Conservation (phyloP, 176 grass and related monocot species). For the Calamus simplicifolius region DNA sequence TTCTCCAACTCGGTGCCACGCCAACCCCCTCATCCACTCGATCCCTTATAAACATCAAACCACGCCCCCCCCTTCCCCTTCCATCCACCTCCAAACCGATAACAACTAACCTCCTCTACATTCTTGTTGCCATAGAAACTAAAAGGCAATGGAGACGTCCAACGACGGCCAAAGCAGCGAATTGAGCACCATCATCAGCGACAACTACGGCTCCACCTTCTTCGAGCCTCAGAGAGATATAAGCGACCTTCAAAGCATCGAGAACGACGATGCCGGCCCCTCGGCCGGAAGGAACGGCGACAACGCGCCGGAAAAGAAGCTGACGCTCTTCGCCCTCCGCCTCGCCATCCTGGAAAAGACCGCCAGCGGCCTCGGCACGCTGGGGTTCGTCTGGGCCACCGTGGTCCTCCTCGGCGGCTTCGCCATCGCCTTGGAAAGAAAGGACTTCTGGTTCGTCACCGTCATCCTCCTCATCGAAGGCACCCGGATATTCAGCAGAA, state of each 20-base stretch:
- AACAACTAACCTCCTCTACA: no score
- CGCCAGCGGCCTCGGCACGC: conserved; percentile 67
- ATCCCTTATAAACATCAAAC: no score
- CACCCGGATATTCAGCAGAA: conserved; percentile 72
- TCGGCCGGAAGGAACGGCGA: no score
- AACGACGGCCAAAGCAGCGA: no score
- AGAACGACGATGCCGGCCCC: background rate
- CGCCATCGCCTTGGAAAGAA: conserved; percentile 36
- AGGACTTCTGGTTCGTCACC: conserved; percentile 79
- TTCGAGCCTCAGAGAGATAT: conserved; percentile 58
- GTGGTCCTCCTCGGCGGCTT: conserved; percentile 85
- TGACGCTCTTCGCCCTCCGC: conserved; percentile 66
- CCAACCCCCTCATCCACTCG: no score
- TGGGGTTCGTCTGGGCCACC: conserved; percentile 92
- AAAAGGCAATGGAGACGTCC: no score
- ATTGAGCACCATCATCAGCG: conserved; percentile 16
- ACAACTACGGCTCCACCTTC: conserved; percentile 17
- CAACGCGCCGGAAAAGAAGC: conserved; percentile 42
- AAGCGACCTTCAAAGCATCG: conserved; percentile 4
- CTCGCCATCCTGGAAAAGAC: conserved; percentile 75
- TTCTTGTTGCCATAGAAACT: no score
- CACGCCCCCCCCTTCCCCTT: no score
- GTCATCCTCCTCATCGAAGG: conserved; percentile 73
- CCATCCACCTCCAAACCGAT: no score
- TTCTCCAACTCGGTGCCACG: no score